A percentile compares a stretch with the other conserved stretches of the same genome.
phyloP scores from a whole-genome alignment of 1,139 yeast species.

The Yamadazyma songkhlaensis region DNA sequence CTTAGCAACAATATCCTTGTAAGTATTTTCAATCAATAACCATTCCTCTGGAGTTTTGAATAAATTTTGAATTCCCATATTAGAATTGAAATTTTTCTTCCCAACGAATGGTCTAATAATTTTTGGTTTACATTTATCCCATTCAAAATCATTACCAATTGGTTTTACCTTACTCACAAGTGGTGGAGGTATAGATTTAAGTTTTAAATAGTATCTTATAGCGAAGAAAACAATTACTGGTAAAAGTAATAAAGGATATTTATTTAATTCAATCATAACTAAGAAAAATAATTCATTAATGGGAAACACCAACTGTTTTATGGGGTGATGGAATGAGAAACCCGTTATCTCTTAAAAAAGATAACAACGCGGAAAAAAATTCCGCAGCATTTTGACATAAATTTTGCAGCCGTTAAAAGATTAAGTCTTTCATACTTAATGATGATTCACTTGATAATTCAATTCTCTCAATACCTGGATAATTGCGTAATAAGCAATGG shows the following conservation, averaged over 20 bases:
- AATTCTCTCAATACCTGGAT: conserved; percentile 33
- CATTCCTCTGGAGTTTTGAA: conserved; percentile 32
- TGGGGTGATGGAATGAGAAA: neutral
- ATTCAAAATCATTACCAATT: conserved; percentile 34
- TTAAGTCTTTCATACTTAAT: conserved; percentile 10
- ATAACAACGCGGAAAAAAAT: neutral
- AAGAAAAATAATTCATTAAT: neutral
- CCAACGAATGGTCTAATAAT: conserved; percentile 51
- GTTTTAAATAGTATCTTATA: neutral
- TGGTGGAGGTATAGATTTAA: conserved; percentile 2
- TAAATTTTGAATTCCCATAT: conserved; percentile 37
- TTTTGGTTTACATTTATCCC: conserved; percentile 48
- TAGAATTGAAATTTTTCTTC: conserved; percentile 34
- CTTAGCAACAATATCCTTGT: conserved; percentile 21
- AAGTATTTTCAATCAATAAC: conserved; percentile 38
- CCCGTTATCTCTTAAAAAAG: neutral
- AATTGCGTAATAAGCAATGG: conserved; percentile 29
- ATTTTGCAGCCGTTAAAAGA: conserved; percentile 2
- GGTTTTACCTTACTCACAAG: conserved; percentile 12
- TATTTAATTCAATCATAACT: conserved; percentile 3
- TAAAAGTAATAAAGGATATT: neutral
- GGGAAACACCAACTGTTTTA: no score
- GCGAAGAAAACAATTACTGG: neutral
- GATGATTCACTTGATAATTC: conserved; percentile 24
- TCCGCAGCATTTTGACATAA: neutral